Evolutionary conservation across 2,329 filamentous ascomycete species (phyloP).

Genomic region (Hypoxylon sp.): DNA sequence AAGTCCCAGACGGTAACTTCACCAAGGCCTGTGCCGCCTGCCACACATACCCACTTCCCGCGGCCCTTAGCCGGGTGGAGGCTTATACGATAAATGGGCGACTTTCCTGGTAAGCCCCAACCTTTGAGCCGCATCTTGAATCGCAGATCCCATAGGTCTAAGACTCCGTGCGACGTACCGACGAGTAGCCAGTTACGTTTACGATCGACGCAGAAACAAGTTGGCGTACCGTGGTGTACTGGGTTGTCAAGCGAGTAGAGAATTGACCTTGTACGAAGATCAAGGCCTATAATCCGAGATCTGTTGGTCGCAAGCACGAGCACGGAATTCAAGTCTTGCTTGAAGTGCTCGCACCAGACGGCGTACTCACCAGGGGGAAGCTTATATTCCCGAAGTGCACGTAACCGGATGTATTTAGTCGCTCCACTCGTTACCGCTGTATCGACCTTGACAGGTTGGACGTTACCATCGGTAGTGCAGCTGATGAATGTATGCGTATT

Average conservation of each 20-base stretch:
- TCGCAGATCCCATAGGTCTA: conserved; percentile 97
- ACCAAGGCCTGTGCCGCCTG: conserved; percentile 87
- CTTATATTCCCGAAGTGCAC: conserved; percentile 83
- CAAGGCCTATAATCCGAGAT: conserved; percentile 85
- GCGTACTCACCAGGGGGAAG: conserved; percentile 82
- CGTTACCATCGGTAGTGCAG: conserved; percentile 89
- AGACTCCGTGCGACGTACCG: conserved; percentile 91
- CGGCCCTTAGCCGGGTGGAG: conserved; percentile 84
- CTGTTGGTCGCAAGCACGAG: conserved; percentile 89
- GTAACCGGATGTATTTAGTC: conserved; percentile 83
- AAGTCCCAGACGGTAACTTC: conserved; percentile 97
- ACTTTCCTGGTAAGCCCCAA: conserved; percentile 88
- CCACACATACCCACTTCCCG: conserved; percentile 88
- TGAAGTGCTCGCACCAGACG: conserved; percentile 94
- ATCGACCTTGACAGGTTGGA: conserved; percentile 89
- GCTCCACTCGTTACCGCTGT: conserved; percentile 64
- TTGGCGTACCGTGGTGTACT: conserved; percentile 90
- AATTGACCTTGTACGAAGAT: conserved; percentile 87
- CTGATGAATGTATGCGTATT: conserved; percentile 95
- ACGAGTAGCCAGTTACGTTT: conserved; percentile 91
- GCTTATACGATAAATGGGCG: conserved; percentile 82
- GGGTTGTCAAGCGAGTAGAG: conserved; percentile 88
- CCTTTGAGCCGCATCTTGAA: conserved; percentile 90
- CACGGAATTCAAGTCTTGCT: conserved; percentile 84
- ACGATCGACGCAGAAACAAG: conserved; percentile 89